Base-by-base conservation (phyloP, 2,329 filamentous ascomycete genomes). In the Colletotrichum tropicale region DNA sequence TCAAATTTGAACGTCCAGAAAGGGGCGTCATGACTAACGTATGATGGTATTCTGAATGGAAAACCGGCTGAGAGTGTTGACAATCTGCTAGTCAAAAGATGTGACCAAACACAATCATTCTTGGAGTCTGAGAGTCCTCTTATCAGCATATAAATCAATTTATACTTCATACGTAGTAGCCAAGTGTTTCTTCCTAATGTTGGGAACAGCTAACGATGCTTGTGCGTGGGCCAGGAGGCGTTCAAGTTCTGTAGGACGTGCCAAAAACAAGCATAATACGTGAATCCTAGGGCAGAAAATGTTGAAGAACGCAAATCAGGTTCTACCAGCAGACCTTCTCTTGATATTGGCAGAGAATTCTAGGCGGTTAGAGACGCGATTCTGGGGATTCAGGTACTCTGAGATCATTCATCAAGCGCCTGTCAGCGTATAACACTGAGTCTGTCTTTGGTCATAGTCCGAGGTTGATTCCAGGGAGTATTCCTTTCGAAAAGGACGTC, bases 201-300 rank as follows among this genome's bases (percentile, higher is more conserved):
- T 18, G 18, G 18, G 9, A n/a, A 10, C 38, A n/a, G 38, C 38
- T 12, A 1, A 43, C 18, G 18, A 43, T 43, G 38, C 38, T 43
- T 43, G 18, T 43, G 18, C 18, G 18, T n/a, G 18, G 1, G 38
- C 38, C 18, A 43, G 38, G 38, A 43, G 3, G 38, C 38, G 38
- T n/a, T 0, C 16, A 43, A n/a, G 38, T 3, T 43, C 38, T 43
- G 8, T n/a, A 2, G 0, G 18, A n/a, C n/a, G 5, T 48, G 3
- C 10, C 43, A 9, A 3, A 48, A 48, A n/a, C 10, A 4, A 1
- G 0, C 3, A 48, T 43, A 21, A 48, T 12, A 48, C 43, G 18
- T 48, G 18, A 21, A 5, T 3, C 0, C 10, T 21, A 0, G n/a
- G 3, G n/a, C 43, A 21, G n/a, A 2, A 48, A 8, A 8, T 48